Evolutionary conservation across 2,329 filamentous ascomycete genomes (phyloP).

Genomic region (Stagonosporopsis rhizophila): DNA sequence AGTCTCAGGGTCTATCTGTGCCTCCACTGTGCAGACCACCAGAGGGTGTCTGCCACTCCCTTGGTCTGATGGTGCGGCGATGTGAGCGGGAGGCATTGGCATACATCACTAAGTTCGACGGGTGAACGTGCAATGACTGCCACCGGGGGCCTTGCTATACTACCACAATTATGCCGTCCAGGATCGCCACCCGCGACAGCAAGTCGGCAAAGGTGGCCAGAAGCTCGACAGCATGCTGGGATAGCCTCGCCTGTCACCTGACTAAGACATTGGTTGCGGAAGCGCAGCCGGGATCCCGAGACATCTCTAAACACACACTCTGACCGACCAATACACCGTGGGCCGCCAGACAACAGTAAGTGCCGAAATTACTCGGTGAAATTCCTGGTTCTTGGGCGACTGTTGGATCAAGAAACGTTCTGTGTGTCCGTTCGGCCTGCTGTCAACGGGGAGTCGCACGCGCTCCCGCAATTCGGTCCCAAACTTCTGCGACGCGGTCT

Average conservation of each 20-base stretch:
- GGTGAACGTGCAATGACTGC: conserved; percentile 23
- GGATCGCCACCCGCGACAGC: conserved; percentile 4
- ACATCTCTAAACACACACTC: conserved; percentile 10
- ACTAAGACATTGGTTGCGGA: conserved; percentile 7
- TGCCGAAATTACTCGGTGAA: conserved; percentile 11
- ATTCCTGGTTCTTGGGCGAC: conserved; percentile 3
- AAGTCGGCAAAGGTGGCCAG: conserved; percentile 6
- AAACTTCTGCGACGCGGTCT: conserved; percentile 11
- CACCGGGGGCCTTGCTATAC: conserved; percentile 9
- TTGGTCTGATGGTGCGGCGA: conserved; percentile 7
- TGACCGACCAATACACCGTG: conserved; percentile 11
- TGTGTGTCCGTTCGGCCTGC: conserved; percentile 25
- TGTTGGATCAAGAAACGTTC: conserved; percentile 17
- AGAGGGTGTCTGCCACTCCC: conserved; percentile 21
- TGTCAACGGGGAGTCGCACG: conserved; percentile 29
- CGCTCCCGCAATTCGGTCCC: conserved; percentile 26
- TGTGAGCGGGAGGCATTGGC: conserved; percentile 30
- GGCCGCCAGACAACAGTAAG: conserved; percentile 2
- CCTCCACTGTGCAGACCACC: conserved; percentile 11
- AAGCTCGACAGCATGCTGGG: neutral
- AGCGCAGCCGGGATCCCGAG: conserved; percentile 12
- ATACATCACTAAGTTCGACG: conserved; percentile 18
- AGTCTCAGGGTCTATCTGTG: neutral
- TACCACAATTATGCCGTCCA: neutral
- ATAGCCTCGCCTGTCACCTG: conserved; percentile 13